These are phyloP conservation scores for Citrus reticulata DNA, from an alignment of 345 rosid species.

Conservation along the genomic window DNA sequence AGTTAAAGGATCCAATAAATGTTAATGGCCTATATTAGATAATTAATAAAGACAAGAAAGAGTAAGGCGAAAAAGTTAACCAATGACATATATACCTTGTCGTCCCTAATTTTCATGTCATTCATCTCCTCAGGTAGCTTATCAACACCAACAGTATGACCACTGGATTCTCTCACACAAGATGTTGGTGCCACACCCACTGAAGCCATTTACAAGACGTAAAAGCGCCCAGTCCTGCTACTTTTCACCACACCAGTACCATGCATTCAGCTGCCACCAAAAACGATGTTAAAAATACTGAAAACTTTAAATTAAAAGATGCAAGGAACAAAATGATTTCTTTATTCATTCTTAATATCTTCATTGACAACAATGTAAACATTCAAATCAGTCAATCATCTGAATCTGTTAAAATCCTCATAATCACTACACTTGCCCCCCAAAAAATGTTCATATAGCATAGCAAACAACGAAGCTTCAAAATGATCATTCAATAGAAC, in stretches of 20 bases:
- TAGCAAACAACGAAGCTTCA: background rate
- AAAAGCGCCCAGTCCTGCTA: constrained; percentile 15
- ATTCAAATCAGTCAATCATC: background rate
- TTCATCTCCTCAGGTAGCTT: constrained; percentile 78
- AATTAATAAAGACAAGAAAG: background rate
- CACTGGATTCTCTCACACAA: constrained; percentile 50
- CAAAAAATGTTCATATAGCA: background rate
- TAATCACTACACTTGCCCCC: background rate
- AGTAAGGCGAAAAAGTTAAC: background rate
- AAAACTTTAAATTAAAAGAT: background rate
- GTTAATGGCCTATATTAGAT: background rate
- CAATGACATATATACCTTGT: constrained; percentile 33
- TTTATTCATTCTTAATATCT: background rate
- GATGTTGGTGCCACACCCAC: constrained; percentile 54
- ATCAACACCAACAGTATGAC: constrained; percentile 54
- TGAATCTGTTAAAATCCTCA: background rate
- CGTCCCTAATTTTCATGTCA: constrained; percentile 86
- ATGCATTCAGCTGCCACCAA: constrained; percentile 27
- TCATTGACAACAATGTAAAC: background rate
- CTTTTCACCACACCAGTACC: constrained; percentile 13
- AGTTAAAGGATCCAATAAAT: constrained; percentile 4
- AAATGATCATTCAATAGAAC: background rate
- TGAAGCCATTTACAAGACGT: constrained; percentile 58
- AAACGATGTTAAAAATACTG: background rate
- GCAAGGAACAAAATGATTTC: background rate